Conservation (phyloP, 2,329 filamentous ascomycete species). For the Fusarium sp. region DNA sequence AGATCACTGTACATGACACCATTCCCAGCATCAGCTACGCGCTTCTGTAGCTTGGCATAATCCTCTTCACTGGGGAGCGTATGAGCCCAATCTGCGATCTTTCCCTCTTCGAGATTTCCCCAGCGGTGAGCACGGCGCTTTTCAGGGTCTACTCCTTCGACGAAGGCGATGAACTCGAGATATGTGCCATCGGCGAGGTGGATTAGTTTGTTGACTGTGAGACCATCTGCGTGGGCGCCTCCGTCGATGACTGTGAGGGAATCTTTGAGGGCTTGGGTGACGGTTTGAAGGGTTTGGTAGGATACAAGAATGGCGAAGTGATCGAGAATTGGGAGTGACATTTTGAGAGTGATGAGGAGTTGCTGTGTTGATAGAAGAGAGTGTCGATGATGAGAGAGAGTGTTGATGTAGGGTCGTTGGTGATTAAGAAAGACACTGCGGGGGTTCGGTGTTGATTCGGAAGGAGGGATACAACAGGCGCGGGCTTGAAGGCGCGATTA, state of each 20-base stretch:
- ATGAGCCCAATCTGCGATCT: slow-evolving; percentile 71
- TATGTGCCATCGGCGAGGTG: slow-evolving; percentile 74
- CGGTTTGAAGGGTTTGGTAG: slow-evolving; percentile 57
- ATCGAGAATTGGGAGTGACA: slow-evolving; percentile 60
- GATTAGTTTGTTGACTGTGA: slow-evolving; percentile 72
- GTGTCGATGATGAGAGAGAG: not conserved
- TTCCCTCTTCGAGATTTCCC: slow-evolving; percentile 64
- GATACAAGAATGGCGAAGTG: slow-evolving; percentile 75
- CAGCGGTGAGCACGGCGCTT: slow-evolving; percentile 66
- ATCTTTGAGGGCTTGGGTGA: slow-evolving; percentile 64
- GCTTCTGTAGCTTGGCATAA: slow-evolving; percentile 54
- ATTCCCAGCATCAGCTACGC: slow-evolving; percentile 49
- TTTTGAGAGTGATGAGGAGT: not conserved
- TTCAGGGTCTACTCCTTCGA: slow-evolving; percentile 57
- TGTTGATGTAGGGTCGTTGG: not conserved
- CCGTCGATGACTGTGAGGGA: slow-evolving; percentile 71
- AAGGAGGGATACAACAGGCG: slow-evolving; percentile 1
- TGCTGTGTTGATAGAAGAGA: not conserved
- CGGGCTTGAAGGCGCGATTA: not conserved
- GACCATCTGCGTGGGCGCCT: slow-evolving; percentile 70
- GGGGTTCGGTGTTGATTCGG: slow-evolving; percentile 38
- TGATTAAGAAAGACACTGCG: slow-evolving; percentile 14
- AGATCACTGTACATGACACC: slow-evolving; percentile 63
- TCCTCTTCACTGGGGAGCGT: slow-evolving; percentile 54
- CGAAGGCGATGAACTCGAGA: slow-evolving; percentile 75